phyloP scores from a whole-genome alignment of 73 alveolate genomes.

The Stentor coeruleus region DNA sequence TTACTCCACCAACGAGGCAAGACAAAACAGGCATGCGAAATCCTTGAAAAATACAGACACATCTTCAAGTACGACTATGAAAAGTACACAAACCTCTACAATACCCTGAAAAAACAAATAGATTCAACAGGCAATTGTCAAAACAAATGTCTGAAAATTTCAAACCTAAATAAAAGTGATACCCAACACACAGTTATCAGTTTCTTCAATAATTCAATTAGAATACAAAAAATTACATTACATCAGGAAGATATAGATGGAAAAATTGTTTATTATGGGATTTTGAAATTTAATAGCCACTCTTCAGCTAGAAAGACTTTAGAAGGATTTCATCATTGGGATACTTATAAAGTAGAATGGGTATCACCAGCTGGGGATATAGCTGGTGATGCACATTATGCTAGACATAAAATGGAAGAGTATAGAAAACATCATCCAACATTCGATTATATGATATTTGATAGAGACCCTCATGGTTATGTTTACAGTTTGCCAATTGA shows the following conservation, averaged over 20 bases:
- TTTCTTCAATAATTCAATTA: background rate
- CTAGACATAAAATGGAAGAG: constrained; percentile 27
- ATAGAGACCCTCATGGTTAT: constrained; percentile 20
- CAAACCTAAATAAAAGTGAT: background rate
- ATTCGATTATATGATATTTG: constrained; percentile 11
- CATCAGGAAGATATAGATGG: background rate
- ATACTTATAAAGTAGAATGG: constrained; percentile 12
- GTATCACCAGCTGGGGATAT: background rate
- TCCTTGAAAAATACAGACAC: constrained; percentile 16
- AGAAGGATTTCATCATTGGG: constrained; percentile 31
- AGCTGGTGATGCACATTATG: constrained; percentile 25
- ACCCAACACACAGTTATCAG: background rate
- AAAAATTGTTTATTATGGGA: constrained; percentile 7
- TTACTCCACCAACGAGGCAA: constrained; percentile 20
- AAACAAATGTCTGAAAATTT: constrained; percentile 9
- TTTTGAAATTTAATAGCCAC: constrained; percentile 24
- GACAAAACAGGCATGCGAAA: constrained; percentile 17
- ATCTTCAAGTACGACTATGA: constrained; percentile 12
- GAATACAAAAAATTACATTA: background rate
- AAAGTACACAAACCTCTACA: constrained; percentile 11
- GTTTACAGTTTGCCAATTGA: constrained; percentile 19
- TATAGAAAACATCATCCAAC: constrained; percentile 19
- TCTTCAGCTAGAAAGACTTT: constrained; percentile 32
- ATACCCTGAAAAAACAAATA: constrained; percentile 23
- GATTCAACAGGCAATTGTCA: constrained; percentile 23